Evolutionary conservation across 1,284 basidiomycete species (phyloP), one percentile per base, ranked within the genome.

Genomic region (Apiotrichum veenhuisii): DNA sequence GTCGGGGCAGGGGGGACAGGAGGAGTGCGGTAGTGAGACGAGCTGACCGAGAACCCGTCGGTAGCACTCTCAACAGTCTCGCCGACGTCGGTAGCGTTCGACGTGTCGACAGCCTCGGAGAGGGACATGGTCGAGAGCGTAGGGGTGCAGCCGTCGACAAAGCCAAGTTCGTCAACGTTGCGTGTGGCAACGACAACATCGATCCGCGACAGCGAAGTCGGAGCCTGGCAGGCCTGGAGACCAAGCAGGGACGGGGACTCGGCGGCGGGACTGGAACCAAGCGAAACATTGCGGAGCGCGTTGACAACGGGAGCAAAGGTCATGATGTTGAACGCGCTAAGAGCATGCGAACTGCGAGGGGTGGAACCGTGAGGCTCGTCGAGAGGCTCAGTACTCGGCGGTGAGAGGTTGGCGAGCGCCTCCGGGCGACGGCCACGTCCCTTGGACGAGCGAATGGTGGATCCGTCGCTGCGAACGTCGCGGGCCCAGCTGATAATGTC

Each of bases 401-500:
- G 57, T 2, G 55, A 30, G 14, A 61, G 50, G 34, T 52, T 48
- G 20, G 51, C 51, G 18, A 61, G 53, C 5, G 56, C 49, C 26
- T 53, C 38, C 3, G 50, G 49, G 30, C 54, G 56, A 22, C 56
- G 59, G 18, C 45, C 36, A 25, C 52, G 58, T 8, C 42, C 36
- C 3, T 50, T 38, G 22, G 33, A 26, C 18, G n/a, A 57, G 34
- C n/a, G 40, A 55, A n/a, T 25, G 26, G 36, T 58, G 43, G 17
- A 49, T 17, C 61, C 63, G 1, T 56, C 59, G 11, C 52, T 54
- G 51, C 47, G 59, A 27, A 75, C 68, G 18, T 65, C 68, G 38
- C 69, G 69, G 18, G 73, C 66, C 74, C 74, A 75, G 33, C 63
- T 66, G 44, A 75, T 69, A 52, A 75, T 75, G 49, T 75, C 74